Conservation (phyloP, 73 alveolate species). For the Halteria grandinella region DNA sequence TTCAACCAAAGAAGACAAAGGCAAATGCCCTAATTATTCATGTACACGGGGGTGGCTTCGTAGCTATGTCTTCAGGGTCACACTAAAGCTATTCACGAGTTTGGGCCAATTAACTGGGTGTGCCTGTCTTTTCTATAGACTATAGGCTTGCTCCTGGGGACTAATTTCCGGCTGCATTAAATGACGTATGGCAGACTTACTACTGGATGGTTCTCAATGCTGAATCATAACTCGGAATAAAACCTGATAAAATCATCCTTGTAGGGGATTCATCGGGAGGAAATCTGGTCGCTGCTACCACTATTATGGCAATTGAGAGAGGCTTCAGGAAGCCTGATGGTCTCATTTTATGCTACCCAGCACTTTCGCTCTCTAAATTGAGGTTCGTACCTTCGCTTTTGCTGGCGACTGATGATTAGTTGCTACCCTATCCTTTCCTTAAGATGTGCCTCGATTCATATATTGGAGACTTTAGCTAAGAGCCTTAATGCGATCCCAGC, state of each 20-base stretch:
- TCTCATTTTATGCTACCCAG: conserved; percentile 56
- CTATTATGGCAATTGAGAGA: conserved; percentile 72
- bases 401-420: conserved; percentile 28
- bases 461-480: conserved; percentile 61
- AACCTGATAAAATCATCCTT: conserved; percentile 73
- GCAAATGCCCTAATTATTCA: conserved; percentile 73
- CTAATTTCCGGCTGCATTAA: conserved; percentile 93
- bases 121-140: conserved; percentile 93
- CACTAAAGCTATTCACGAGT: conserved; percentile 90
- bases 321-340: conserved; percentile 92
- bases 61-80: conserved; percentile 91
- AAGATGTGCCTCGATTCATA: conserved; percentile 50
- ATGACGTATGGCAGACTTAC: conserved; percentile 94
- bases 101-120: conserved; percentile 86
- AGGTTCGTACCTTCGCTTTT: conserved; percentile 38
- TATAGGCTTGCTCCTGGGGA: conserved; percentile 93
- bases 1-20: neutral
- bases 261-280: conserved; percentile 99
- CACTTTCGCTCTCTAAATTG: conserved; percentile 15
- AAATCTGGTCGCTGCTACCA: conserved; percentile 86
- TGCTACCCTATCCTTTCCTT: neutral
- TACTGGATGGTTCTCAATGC: conserved; percentile 86
- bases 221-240: conserved; percentile 69
- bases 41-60: conserved; percentile 99
- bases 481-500: conserved; percentile 57